These are phyloP conservation scores for Colletotrichum sp. DNA, from an alignment of 2,329 filamentous ascomycete genomes.

Conservation along the genomic window DNA sequence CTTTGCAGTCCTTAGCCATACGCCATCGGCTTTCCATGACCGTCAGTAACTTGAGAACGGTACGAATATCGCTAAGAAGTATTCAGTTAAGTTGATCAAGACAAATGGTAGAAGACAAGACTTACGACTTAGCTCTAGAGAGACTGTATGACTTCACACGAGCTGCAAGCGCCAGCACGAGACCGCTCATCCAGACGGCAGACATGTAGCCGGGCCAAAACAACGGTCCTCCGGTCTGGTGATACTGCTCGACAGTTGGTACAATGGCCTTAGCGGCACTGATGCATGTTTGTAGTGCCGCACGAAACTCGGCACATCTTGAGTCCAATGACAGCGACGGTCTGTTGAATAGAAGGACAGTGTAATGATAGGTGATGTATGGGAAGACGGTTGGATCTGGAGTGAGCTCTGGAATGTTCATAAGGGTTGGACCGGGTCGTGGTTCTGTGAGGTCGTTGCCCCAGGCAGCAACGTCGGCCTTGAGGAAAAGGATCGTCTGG, in stretches of 20 bases:
- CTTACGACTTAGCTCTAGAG: not conserved
- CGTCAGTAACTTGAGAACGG: not conserved
- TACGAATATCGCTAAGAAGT: not conserved
- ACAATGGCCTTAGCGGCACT: not conserved
- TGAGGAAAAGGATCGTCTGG: constrained; percentile 6
- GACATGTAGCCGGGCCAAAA: constrained; percentile 39
- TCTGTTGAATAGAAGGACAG: constrained; percentile 36
- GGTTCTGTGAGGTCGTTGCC: constrained; percentile 5
- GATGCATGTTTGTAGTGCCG: constrained; percentile 11
- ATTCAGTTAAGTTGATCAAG: not conserved
- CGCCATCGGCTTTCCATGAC: constrained; percentile 1
- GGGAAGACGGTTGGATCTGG: constrained; percentile 11
- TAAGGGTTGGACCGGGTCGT: not conserved
- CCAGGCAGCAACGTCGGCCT: constrained; percentile 12
- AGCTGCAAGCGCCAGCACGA: constrained; percentile 37
- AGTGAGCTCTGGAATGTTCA: not conserved
- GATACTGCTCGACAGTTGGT: not conserved
- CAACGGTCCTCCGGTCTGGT: not conserved
- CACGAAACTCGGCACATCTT: constrained; percentile 1
- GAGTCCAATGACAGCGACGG: constrained; percentile 35
- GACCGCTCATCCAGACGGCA: constrained; percentile 40
- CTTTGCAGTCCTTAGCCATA: constrained; percentile 14
- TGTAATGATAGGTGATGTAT: constrained; percentile 30
- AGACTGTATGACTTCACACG: not conserved
- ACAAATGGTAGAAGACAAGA: not conserved